phyloP scores from a whole-genome alignment of 2,329 filamentous ascomycete genomes.

The Endocalyx cinctus region DNA sequence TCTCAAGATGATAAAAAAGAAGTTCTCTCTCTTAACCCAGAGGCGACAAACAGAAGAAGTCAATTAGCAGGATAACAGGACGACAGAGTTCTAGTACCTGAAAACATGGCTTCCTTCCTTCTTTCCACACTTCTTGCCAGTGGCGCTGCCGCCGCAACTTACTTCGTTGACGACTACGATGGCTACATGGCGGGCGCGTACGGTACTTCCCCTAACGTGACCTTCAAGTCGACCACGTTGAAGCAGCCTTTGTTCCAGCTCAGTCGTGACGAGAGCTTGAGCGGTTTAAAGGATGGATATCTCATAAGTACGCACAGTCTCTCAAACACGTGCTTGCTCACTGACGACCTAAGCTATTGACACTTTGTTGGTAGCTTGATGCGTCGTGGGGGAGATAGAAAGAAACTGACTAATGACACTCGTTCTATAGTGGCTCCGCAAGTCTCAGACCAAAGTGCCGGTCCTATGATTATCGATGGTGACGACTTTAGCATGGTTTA shows the following conservation, averaged over 20 bases:
- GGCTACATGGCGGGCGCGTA: background rate
- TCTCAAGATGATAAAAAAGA: too few relatives aligned
- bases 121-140: constrained; percentile 1
- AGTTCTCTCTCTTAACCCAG: too few relatives aligned
- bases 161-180: constrained; percentile 1
- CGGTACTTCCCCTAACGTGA: background rate
- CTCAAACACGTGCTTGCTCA: too few relatives aligned
- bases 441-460: background rate
- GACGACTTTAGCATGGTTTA: constrained; percentile 1
- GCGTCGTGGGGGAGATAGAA: too few relatives aligned
- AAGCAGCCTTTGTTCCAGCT: background rate
- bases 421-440: background rate
- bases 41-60: too few relatives aligned
- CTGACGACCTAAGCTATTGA: too few relatives aligned
- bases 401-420: too few relatives aligned
- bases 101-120: too few relatives aligned
- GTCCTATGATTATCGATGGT: background rate
- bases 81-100: too few relatives aligned
- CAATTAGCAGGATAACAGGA: too few relatives aligned
- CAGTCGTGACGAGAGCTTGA: background rate
- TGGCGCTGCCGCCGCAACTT: background rate
- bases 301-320: too few relatives aligned
- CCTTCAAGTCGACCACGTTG: background rate
- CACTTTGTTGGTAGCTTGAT: too few relatives aligned
- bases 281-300: background rate